Evolutionary conservation across 306 rosid species (phyloP), one percentile per base, ranked within the genome.

Genomic region (Crotalaria pallida): DNA sequence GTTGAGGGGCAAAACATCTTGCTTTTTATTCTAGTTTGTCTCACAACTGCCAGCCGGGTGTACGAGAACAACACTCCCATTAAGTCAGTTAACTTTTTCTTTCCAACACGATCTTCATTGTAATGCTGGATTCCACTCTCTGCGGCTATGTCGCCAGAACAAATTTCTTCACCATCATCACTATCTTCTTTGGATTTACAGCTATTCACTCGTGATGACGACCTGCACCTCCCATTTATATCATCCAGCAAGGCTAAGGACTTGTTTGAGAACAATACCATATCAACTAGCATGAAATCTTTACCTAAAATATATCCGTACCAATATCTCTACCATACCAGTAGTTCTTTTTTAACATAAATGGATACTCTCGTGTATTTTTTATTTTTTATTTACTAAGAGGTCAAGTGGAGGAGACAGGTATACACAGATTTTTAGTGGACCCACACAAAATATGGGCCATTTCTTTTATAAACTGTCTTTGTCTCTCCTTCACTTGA

Each of bases 1-100:
- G 67, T 75, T 2, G 82, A 33, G 27, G 91, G 79, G 45, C 19
- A 36, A 16, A 74, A 74, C 7, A 82, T 61, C 75, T 64, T 44
- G 62, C 74, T 55, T 59, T 41, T 63, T 26, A 68, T 53, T 65
- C 75, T 65, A 22, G 47, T 73, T 76, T 68, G 76, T 67, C 80
- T 74, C 31, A 72, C 58, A 10, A 80, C 8, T 52, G 83, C 74
- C 18, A 80, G 67, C 44, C 71, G 79, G 19, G 83, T 73, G 83
- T 65, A 81, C 0, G 88, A 83, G 36, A 88, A 72, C 84, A 88
- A 77, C 72, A 74, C 86, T 79, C 91, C 87, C 41, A 87, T 50
- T 43, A 85, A 67, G 18, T 55, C 65, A 21, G 79, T 77, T 58
- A 88, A 40, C 67, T 60, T 84, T 43, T 73, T 65, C 76, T 56